Percentiles rank a stretch among this genome's conserved stretches.
phyloP scores from a whole-genome alignment of 2,329 filamentous ascomycete species.

The Colletotrichum plurivorum region DNA sequence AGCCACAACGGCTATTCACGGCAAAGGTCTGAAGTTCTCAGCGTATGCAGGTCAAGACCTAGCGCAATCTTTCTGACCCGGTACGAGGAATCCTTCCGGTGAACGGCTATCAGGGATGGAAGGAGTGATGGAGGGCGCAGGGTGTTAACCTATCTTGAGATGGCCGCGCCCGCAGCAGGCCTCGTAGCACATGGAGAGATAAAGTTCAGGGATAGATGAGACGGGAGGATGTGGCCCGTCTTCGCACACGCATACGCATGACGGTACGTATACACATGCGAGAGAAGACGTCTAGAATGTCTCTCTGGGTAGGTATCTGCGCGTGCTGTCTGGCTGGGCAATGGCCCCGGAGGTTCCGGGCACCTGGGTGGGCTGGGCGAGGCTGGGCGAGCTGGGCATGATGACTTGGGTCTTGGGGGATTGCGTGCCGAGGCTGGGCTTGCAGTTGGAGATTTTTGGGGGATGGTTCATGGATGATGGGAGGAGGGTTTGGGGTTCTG shows the following conservation, averaged over 20 bases:
- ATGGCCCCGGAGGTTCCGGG: neutral
- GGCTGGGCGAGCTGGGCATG: conserved; percentile 2
- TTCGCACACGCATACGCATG: too few relatives aligned
- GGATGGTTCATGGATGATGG: neutral
- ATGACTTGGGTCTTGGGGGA: neutral
- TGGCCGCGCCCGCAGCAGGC: neutral
- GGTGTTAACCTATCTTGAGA: neutral
- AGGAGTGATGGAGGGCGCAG: neutral
- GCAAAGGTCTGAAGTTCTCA: neutral
- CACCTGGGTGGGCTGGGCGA: neutral
- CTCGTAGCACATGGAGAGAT: neutral
- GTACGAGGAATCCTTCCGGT: neutral
- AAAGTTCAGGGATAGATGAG: conserved; percentile 9
- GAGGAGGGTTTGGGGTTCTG: neutral
- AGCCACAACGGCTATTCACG: neutral
- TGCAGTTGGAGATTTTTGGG: neutral
- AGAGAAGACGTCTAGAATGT: conserved; percentile 22
- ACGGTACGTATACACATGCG: neutral
- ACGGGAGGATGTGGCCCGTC: neutral
- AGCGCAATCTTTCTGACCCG: neutral
- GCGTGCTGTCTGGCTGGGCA: neutral
- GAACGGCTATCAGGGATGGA: neutral
- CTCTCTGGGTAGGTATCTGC: neutral
- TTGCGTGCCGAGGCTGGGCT: neutral
- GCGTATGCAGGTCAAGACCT: neutral